Percentiles rank a stretch among this genome's conserved stretches.
These are phyloP conservation scores for Avena sativa DNA, from an alignment of 176 grass and related monocot species.

Conservation along the genomic window DNA sequence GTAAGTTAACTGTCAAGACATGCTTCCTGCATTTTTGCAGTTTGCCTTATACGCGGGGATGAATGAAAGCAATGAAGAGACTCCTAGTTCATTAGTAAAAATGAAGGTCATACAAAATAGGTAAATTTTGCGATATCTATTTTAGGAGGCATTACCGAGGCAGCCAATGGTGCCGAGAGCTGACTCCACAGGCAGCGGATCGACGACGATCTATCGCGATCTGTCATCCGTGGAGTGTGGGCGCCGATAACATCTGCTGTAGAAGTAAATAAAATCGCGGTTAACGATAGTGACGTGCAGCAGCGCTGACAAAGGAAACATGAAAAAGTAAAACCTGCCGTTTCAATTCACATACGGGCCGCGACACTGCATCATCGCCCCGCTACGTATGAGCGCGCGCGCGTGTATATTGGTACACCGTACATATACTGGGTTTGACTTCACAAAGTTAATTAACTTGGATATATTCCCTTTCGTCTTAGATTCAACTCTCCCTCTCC, in stretches of 20 bases:
- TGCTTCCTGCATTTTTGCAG: no score
- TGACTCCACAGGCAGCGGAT: neutral
- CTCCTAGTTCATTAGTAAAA: no score
- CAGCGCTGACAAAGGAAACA: neutral
- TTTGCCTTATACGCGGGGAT: no score
- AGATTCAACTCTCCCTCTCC: neutral
- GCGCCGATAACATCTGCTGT: neutral
- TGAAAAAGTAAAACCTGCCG: neutral
- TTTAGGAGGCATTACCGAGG: no score
- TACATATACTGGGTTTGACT: neutral
- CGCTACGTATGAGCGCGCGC: neutral
- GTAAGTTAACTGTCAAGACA: no score
- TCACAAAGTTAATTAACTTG: conserved; percentile 12
- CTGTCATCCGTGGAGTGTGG: no score
- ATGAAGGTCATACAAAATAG: no score
- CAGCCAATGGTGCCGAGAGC: neutral
- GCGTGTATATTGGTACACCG: neutral
- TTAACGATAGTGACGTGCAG: neutral
- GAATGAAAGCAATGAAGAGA: no score
- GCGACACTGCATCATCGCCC: neutral
- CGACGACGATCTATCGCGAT: neutral
- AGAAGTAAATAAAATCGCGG: neutral
- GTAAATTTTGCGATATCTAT: no score
- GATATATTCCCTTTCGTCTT: neutral
- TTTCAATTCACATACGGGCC: neutral